Evolutionary conservation across 2,329 filamentous ascomycete genomes (phyloP).

Genomic region (Fusarium udum): DNA sequence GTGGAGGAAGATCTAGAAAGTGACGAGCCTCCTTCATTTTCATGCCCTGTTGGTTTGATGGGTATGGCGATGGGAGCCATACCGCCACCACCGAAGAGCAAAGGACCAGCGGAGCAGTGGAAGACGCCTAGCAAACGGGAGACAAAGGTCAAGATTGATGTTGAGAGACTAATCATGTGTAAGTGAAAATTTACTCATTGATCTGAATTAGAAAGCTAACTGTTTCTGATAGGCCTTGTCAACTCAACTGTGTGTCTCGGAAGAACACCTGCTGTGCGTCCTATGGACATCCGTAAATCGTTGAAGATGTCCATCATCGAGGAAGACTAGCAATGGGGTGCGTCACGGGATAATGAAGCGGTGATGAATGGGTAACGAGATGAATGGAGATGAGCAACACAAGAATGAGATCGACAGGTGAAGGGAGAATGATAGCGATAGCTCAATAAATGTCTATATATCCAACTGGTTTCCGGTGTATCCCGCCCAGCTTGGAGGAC

Average conservation of each 20-base stretch:
- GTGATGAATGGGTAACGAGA: rapidly evolving
- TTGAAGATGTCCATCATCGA: background rate
- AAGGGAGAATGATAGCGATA: background rate
- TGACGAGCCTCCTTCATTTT: background rate
- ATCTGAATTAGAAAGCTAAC: rapidly evolving
- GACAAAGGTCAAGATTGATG: background rate
- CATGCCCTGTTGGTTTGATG: background rate
- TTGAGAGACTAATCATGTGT: background rate
- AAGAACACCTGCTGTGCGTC: background rate
- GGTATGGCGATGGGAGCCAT: conserved; percentile 6
- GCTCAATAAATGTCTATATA: background rate
- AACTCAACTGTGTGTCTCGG: conserved; percentile 6
- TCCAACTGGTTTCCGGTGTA: rapidly evolving
- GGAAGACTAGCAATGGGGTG: background rate
- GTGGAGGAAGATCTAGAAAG: background rate
- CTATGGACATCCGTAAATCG: background rate
- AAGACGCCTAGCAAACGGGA: background rate
- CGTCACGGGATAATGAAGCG: rapidly evolving
- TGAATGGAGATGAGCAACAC: rapidly evolving
- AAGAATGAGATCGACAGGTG: background rate
- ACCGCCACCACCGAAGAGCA: background rate
- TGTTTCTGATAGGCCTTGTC: background rate
- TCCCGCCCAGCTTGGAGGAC: no score
- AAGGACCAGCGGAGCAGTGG: background rate
- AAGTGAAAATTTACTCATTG: rapidly evolving